phyloP scores from a whole-genome alignment of 345 rosid genomes.

The Citrus hindsii region DNA sequence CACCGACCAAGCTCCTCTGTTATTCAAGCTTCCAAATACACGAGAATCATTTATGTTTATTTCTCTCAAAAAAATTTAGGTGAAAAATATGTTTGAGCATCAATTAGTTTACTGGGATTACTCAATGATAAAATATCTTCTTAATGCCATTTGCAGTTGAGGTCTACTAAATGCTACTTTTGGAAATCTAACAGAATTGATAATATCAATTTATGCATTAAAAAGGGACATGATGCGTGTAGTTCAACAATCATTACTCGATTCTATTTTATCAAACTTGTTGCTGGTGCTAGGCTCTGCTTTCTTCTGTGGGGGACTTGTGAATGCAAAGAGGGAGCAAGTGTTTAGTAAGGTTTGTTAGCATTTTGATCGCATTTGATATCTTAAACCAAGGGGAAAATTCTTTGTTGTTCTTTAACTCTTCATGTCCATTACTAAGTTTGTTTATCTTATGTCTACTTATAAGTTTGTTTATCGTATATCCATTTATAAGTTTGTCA shows the following conservation, averaged over 20 bases:
- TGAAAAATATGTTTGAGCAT: not conserved
- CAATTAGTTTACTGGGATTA: not conserved
- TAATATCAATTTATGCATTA: constrained; percentile 45
- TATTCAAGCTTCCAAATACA: not conserved
- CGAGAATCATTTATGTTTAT: not conserved
- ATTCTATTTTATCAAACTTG: constrained; percentile 55
- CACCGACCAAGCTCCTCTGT: not conserved
- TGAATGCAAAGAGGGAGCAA: constrained; percentile 33
- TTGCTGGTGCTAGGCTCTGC: constrained; percentile 54
- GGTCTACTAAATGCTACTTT: too few relatives aligned
- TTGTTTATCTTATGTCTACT: too few relatives aligned
- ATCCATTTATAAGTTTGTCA: not conserved
- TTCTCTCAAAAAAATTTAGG: not conserved
- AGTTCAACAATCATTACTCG: constrained; percentile 53
- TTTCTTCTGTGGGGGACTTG: constrained; percentile 50
- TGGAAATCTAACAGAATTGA: constrained; percentile 50
- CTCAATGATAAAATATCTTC: not conserved
- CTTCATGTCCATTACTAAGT: too few relatives aligned
- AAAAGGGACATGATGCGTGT: constrained; percentile 39
- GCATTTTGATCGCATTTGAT: not conserved
- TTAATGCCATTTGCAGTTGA: constrained; percentile 6
- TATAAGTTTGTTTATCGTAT: too few relatives aligned
- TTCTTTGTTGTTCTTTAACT: not conserved
- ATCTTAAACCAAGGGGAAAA: not conserved
- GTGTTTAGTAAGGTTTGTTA: constrained; percentile 36